A percentile compares a stretch with the other conserved stretches of the same genome.
phyloP scores from a whole-genome alignment of 208 protist species.

The Phytomonas sp. region DNA sequence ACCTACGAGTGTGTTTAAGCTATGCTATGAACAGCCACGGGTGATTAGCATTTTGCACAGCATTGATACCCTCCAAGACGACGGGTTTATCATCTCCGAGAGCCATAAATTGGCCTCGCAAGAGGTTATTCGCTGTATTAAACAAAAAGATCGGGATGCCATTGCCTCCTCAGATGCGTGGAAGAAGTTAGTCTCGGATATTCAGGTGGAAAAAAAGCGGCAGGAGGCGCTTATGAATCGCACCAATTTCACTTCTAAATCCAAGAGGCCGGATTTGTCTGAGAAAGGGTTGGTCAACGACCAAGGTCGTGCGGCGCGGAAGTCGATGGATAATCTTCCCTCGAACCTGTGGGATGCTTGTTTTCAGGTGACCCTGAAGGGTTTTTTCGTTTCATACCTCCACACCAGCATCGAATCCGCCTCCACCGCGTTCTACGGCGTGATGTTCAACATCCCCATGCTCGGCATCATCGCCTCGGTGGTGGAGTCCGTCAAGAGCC shows the following conservation, averaged over 20 bases:
- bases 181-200: no score
- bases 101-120: constrained; percentile 24
- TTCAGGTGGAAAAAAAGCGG: no score
- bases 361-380: constrained; percentile 59
- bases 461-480: constrained; percentile 58
- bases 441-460: constrained; percentile 60
- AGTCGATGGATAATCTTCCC: no score
- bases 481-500: constrained; percentile 48
- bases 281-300: no score
- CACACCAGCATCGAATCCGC: constrained; percentile 48
- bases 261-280: no score
- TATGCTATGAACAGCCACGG: constrained; percentile 65
- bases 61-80: constrained; percentile 51
- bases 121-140: constrained; percentile 11
- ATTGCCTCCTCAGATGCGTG: no score
- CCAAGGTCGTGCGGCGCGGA: no score
- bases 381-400: constrained; percentile 50
- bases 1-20: constrained; percentile 50
- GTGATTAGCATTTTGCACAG: constrained; percentile 41
- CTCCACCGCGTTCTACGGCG: constrained; percentile 59
- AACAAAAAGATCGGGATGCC: no score
- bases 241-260: no score
- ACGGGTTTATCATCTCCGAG: constrained; percentile 46
- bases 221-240: no score
- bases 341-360: constrained; percentile 16